Evolutionary conservation across 441 rosid genomes (phyloP), one percentile per base, ranked within the genome.

Genomic region (Croton setiger): DNA sequence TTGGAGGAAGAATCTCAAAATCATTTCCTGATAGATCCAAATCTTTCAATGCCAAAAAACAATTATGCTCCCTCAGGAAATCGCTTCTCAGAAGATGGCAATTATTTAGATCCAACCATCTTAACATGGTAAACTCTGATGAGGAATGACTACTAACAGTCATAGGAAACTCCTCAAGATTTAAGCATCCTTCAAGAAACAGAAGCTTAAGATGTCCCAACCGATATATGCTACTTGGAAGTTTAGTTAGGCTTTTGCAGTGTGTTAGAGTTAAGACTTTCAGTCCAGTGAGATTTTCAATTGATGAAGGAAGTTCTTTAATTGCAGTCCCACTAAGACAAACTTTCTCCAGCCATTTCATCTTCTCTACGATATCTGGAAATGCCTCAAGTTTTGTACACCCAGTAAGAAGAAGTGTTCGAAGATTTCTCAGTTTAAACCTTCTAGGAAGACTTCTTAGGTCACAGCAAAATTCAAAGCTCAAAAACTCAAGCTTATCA

Each of bases 1-100:
- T 45, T 17, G 14, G 15, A 2, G 72, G 72, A 59, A 70, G 51
- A 43, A 7, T 51, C 23, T 21, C 44, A 70, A 70, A 61, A 37
- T 70, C 59, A 61, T 60, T 70, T 61, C 60, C 67, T 2, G 73
- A 51, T 39, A 70, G 66, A 61, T 70, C 66, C 52, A 70, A 62
- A 41, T 52, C 60, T 55, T 35, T 68, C 72, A 68, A 45, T 27
- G 49, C 52, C 5, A 44, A 20, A 51, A 69, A 60, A 13, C 57
- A 58, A 31, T 49, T 53, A 43, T 48, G 59, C 9, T 20, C 17
- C 59, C 20, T 35, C 39, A 60, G 37, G 72, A 69, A 69, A 69
- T 49, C 23, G 51, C 48, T 8, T 36, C 39, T 60, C 47, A 17
- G 1, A 4, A 69, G 39, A 60, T 60, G 61, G 59, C 66, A 69